Evolutionary conservation across 2,329 filamentous ascomycete species (phyloP), one percentile per base, ranked within the genome.

Genomic region (Graphiopsis chlorocephala): DNA sequence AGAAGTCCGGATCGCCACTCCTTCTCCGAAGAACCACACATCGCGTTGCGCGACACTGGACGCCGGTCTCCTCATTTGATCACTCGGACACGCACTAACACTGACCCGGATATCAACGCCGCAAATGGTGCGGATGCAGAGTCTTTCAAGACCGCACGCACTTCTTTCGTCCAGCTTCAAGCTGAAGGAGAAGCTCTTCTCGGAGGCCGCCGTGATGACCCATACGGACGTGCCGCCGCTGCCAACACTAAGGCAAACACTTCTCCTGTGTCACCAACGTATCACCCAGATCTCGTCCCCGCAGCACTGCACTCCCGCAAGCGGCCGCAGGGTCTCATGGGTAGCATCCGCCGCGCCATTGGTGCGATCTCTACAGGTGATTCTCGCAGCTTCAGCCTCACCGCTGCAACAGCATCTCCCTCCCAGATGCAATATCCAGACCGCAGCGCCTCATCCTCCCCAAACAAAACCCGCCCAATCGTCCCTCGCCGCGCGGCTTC

Each of bases 161-260:
- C 83, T 1, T 81, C 79, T 0, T 80, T 85, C 61, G 77, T 77
- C 10, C 77, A 81, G 25, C 77, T 82, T 2, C 83, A 83, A 70
- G 78, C 78, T 17, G 84, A 86, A 73, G 82, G 82, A 15, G 80
- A 85, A 59, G 78, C 79, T 3, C 77, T 86, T 1, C 79, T 87
- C 28, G 80, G 80, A 4, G 80, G 81, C 4, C 73, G 72, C 11
- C 75, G 59, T 62, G 71, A 75, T 63, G 72, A 75, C 61, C 74
- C 72, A 0, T 75, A 74, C 57, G 70, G 70, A 20, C 68, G 72
- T 17, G 73, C 73, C 10, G 35, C 25, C 3, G 55, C 74, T 26
- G 72, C 72, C 4, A 70, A 71, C 14, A 67, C 70, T 31, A 66
- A 50, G 57, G 61, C 61, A 20, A 66, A 42, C 23, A 45, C 33